phyloP scores from a whole-genome alignment of 345 rosid genomes.

The Adansonia digitata region DNA sequence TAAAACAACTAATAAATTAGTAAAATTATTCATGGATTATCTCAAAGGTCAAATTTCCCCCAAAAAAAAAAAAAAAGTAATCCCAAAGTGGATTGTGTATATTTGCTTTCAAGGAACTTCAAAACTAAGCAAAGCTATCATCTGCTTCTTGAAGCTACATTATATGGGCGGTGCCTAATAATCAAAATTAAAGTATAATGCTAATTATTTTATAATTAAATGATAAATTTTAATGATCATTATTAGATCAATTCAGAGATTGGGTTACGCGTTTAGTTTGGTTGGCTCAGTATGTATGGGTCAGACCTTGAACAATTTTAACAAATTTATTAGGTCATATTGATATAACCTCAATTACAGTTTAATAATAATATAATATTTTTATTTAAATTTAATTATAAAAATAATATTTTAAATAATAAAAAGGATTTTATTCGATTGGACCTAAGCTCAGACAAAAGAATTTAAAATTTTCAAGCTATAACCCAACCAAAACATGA shows the following conservation, averaged over 20 bases:
- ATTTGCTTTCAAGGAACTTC: slow-evolving; percentile 1
- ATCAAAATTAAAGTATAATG: not conserved
- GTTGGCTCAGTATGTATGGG: no score
- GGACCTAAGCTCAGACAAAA: no score
- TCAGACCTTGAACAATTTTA: no score
- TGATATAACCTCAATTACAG: no score
- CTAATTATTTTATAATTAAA: not conserved
- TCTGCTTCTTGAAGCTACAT: not conserved
- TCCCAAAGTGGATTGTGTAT: not conserved
- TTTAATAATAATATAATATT: no score
- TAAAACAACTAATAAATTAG: not conserved
- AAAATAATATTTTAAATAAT: no score
- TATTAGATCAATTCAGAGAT: no score
- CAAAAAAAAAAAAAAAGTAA: not conserved
- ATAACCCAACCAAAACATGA: not conserved
- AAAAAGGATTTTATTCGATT: no score
- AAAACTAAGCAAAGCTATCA: not conserved
- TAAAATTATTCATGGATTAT: not conserved
- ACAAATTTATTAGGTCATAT: no score
- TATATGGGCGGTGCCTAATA: not conserved
- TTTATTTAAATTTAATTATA: no score
- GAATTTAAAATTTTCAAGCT: no score
- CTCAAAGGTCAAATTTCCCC: not conserved
- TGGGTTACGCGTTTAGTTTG: no score
- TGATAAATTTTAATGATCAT: not conserved